Base-by-base conservation (phyloP, 345 rosid genomes). In the Brassica nigra region DNA sequence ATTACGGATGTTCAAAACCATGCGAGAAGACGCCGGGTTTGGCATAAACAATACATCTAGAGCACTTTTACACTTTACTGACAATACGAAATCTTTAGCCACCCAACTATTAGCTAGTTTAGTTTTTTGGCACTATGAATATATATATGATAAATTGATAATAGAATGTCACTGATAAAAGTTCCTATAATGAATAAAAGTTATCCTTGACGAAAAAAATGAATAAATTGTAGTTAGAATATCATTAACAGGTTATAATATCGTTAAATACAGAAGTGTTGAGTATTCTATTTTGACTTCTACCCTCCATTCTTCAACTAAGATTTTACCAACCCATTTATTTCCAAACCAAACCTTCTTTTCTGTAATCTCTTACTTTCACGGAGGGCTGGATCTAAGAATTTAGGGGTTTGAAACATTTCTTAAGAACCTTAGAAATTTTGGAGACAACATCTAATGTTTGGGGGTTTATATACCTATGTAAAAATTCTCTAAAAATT, bases 221-320 rank as follows among this genome's bases (percentile, higher is more conserved):
- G 8, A 11, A 78, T 65, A 16, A 37, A 23, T 37, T 30, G 70
- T 70, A 27, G 71, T 34, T 70, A 77, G 16, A 70, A 31, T 49
- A 63, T 63, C 81, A 70, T 28, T 36, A 62, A 70, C n/a, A 63
- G 5, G 55, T 59, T 44, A 18, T 4, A 30, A 20, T 61, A 42
- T 61, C 4, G 29, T 44, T n/a, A 62, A 76, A 62, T 62, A 16
- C 68, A 39, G 18, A 15, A 52, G 31, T 36, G 14, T 68, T 58
- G 10, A 68, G 70, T 77, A 14, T 58, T 36, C 18, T 28, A 6
- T 70, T 70, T 77, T 77, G 64, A 77, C 76, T 70, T 62, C 28
- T 33, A 70, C 49, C 36, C 49, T 76, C 68, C 34, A 68, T 33
- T 49, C 23, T 42, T 68, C 28, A 69, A 29, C 31, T 33, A 18